Evolutionary conservation across 805 yeast genomes (phyloP).

Genomic region (Lipomyces spencermartinsiae): DNA sequence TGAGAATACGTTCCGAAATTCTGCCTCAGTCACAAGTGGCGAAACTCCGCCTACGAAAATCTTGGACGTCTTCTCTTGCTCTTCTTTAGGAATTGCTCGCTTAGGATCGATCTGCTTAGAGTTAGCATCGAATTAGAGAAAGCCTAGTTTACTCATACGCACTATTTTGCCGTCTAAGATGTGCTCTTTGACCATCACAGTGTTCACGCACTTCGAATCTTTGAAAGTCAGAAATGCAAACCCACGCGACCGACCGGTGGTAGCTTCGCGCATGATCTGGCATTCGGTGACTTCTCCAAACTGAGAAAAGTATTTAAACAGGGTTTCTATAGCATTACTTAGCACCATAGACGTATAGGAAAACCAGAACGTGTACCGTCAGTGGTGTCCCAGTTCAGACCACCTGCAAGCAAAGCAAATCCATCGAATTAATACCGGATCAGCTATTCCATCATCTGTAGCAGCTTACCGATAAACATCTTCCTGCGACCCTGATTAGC

Average conservation of each 20-base stretch:
- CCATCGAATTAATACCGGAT: constrained; percentile 44
- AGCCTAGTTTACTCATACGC: background rate
- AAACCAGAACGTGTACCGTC: constrained; percentile 51
- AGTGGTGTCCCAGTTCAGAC: constrained; percentile 96
- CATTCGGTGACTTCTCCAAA: constrained; percentile 88
- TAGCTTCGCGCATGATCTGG: constrained; percentile 89
- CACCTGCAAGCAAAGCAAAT: constrained; percentile 74
- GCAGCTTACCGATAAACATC: constrained; percentile 38
- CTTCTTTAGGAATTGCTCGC: constrained; percentile 96
- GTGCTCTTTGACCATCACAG: constrained; percentile 84
- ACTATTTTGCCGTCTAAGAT: constrained; percentile 87
- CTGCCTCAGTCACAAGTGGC: constrained; percentile 89
- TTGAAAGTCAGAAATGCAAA: constrained; percentile 92
- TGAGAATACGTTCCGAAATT: constrained; percentile 83
- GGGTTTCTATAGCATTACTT: constrained; percentile 56
- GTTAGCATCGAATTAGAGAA: background rate
- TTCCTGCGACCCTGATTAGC: constrained; percentile 29
- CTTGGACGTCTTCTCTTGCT: constrained; percentile 95
- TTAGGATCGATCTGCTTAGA: constrained; percentile 77
- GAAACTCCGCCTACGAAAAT: constrained; percentile 97
- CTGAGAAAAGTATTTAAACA: constrained; percentile 80
- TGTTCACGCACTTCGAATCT: constrained; percentile 81
- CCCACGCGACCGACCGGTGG: constrained; percentile 87
- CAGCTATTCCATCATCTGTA: background rate
- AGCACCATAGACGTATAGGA: background rate